Evolutionary conservation across 129 eudicot species (phyloP), one percentile per base, ranked within the genome.

Genomic region (Apium graveolens): DNA sequence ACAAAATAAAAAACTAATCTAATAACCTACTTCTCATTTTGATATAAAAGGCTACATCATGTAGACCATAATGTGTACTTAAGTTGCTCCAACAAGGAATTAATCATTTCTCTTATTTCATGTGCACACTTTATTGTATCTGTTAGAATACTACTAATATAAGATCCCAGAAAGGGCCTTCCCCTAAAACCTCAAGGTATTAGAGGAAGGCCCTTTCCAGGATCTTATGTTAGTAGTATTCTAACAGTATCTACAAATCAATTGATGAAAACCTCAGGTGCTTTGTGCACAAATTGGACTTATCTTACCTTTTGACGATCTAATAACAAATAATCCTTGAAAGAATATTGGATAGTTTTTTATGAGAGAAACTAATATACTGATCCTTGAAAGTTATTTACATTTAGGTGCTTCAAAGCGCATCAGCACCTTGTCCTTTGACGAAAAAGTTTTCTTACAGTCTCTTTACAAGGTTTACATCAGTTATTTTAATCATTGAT

Each of bases 401-500:
- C 68, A 73, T 31, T 17, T 82, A 92, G 97, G 85, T 75, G 82
- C 82, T 77, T 75, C 83, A 79, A 91, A 91, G 85, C 92, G 90
- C 60, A 70, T 74, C 37, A 76, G 76, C 86, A 87, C 81, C 87
- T 88, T 82, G 88, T 85, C 92, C 68, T 88, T 91, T 49, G 96
- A 91, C 77, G 92, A 94, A 74, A 94, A 80, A 79, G 79, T 78
- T 18, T 78, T 91, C 76, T 43, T 94, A 73, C 96, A 94, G 81
- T 85, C 93, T 78, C 88, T 91, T 66, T 88, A 85, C 91, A 91
- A 94, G 97, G 98, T 93, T 42, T 32, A 42, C n/a, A n/a, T 42
- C 34, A 73, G 76, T 39, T 73, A 16, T 13, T 34, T 41, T 73
- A 51, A 73, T 60, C 0, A 3, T 60, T 60, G 68, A 20, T 72